Evolutionary conservation across 306 rosid genomes (phyloP).

Genomic region (Crotalaria pallida): DNA sequence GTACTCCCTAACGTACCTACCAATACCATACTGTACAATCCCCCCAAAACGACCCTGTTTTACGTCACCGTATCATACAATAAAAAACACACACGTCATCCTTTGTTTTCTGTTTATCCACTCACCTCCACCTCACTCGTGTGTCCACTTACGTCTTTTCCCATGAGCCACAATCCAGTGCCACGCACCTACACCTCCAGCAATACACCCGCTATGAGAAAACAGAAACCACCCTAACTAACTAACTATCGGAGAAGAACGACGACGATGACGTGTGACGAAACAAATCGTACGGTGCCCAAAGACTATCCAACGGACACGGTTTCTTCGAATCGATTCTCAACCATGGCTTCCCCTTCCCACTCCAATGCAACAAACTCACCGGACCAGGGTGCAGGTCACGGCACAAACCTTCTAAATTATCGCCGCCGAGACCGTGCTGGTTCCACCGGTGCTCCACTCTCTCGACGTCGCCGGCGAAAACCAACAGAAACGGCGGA

Average conservation of each 20-base stretch:
- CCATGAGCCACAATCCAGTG: neutral
- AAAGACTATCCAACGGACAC: slow-evolving; percentile 77
- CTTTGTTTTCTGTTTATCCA: neutral
- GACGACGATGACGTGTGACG: slow-evolving; percentile 41
- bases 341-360: slow-evolving; percentile 93
- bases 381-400: slow-evolving; percentile 87
- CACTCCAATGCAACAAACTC: slow-evolving; percentile 90
- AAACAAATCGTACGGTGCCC: slow-evolving; percentile 86
- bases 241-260: slow-evolving; percentile 50
- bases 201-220: neutral
- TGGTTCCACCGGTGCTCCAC: slow-evolving; percentile 96
- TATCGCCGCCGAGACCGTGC: slow-evolving; percentile 91
- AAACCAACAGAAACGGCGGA: slow-evolving; percentile 81
- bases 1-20: neutral
- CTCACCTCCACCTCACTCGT: neutral
- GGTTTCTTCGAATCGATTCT: slow-evolving; percentile 72
- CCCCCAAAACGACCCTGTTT: neutral
- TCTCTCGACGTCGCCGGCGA: slow-evolving; percentile 71
- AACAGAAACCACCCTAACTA: neutral
- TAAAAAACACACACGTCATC: neutral
- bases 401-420: slow-evolving; percentile 67
- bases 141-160: slow-evolving; percentile 30
- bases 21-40: neutral
- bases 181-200: neutral
- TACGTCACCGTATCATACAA: neutral